Evolutionary conservation across 306 rosid species (phyloP).

Genomic region (Lablab purpureus): DNA sequence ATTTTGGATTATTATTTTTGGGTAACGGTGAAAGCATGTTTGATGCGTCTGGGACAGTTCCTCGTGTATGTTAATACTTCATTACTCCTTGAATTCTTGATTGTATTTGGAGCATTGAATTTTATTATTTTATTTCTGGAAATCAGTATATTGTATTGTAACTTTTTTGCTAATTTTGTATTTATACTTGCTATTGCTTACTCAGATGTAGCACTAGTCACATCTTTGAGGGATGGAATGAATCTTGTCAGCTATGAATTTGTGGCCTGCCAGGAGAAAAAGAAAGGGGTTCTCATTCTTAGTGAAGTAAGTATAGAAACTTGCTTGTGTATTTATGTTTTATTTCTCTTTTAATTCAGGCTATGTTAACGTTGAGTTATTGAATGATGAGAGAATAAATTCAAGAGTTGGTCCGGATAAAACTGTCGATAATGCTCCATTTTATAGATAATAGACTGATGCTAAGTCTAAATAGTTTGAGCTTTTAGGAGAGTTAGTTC

Average conservation of each 20-base stretch:
- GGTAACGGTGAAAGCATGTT: conserved; percentile 8
- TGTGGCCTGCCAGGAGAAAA: conserved; percentile 94
- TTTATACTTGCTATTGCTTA: conserved; percentile 35
- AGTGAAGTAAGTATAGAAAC: conserved; percentile 73
- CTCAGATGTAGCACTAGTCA: conserved; percentile 96
- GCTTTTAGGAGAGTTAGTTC: conserved; percentile 16
- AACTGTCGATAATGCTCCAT: background rate
- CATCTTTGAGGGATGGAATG: conserved; percentile 98
- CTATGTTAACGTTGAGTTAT: conserved; percentile 27
- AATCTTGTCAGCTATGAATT: conserved; percentile 98
- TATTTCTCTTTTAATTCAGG: conserved; percentile 8
- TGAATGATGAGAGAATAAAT: background rate
- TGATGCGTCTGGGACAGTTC: background rate
- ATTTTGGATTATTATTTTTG: background rate
- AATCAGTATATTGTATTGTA: conserved; percentile 5
- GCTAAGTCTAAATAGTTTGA: background rate
- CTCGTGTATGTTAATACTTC: conserved; percentile 22
- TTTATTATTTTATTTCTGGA: conserved; percentile 26
- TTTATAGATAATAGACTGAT: conserved; percentile 13
- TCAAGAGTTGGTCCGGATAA: conserved; percentile 10
- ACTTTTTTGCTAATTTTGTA: conserved; percentile 26
- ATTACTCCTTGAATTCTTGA: conserved; percentile 10
- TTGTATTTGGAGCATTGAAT: conserved; percentile 6
- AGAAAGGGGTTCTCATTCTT: conserved; percentile 87
- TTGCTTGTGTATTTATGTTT: conserved; percentile 19